Percentiles rank a stretch among this genome's conserved stretches.
phyloP scores from a whole-genome alignment of 1,284 basidiomycete species.

The Sphaerobolus stellatus region DNA sequence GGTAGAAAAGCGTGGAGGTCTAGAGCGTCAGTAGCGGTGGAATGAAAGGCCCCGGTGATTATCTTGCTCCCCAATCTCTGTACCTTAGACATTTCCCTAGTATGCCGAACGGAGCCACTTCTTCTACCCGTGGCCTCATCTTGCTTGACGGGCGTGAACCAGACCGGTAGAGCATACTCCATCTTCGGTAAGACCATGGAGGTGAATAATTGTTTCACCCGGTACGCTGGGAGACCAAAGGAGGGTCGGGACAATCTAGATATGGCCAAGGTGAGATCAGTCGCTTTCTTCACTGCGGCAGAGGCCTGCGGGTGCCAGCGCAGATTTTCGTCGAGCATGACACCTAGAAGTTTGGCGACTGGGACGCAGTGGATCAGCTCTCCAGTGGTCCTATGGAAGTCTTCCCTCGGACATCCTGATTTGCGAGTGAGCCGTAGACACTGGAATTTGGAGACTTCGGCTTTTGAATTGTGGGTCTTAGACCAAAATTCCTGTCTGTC shows the following conservation, averaged over 20 bases:
- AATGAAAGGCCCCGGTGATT: conserved; percentile 6
- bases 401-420: too few relatives aligned
- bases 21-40: neutral
- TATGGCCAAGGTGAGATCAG: neutral
- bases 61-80: conserved; percentile 4
- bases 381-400: too few relatives aligned
- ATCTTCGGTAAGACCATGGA: neutral
- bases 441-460: too few relatives aligned
- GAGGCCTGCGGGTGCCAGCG: too few relatives aligned
- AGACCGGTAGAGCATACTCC: too few relatives aligned
- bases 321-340: too few relatives aligned
- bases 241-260: neutral
- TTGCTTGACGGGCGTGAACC: neutral
- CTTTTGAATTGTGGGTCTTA: too few relatives aligned
- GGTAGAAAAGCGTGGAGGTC: conserved; percentile 15
- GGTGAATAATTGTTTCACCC: neutral
- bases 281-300: too few relatives aligned
- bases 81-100: neutral
- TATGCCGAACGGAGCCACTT: neutral
- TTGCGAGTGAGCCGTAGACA: too few relatives aligned
- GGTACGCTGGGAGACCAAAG: neutral
- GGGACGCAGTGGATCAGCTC: too few relatives aligned
- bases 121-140: neutral
- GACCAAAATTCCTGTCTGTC: too few relatives aligned
- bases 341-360: too few relatives aligned